Conservation (phyloP, 768 basidiomycete genomes). For the Amanita phalloides region DNA sequence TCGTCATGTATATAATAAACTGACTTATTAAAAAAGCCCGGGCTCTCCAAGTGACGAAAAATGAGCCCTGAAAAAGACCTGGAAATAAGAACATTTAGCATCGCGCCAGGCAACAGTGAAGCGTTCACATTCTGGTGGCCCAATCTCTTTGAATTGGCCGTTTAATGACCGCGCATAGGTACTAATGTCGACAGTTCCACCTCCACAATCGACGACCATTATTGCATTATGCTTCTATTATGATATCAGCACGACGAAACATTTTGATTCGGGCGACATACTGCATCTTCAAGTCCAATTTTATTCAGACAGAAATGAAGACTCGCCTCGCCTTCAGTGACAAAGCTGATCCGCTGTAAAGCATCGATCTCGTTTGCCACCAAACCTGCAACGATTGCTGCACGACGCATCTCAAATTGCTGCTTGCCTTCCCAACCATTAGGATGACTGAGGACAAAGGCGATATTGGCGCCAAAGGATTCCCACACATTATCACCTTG, state of each 20-base stretch:
- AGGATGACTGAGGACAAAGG: constrained; percentile 36
- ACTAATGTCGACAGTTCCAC: background rate
- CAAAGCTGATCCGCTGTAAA: constrained; percentile 29
- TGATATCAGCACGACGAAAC: background rate
- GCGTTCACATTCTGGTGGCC: background rate
- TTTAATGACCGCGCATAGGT: background rate
- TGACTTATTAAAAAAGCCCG: background rate
- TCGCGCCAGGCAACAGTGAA: constrained; percentile 22
- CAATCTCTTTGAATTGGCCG: background rate
- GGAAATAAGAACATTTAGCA: background rate
- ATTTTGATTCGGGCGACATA: background rate
- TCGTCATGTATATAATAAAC: background rate
- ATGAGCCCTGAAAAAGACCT: constrained; percentile 3
- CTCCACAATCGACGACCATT: background rate
- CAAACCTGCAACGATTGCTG: constrained; percentile 34
- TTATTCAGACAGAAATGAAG: constrained; percentile 30
- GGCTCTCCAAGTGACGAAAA: constrained; percentile 1
- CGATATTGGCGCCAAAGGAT: constrained; percentile 18
- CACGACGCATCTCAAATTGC: constrained; percentile 35
- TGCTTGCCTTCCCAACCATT: constrained; percentile 47
- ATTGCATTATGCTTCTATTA: background rate
- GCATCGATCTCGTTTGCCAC: constrained; percentile 22
- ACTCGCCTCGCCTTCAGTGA: constrained; percentile 48
- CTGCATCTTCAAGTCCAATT: constrained; percentile 14
- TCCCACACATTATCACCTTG: constrained; percentile 10